Conservation (phyloP, 805 yeast genomes). For the Ogataea wickerhamii region DNA sequence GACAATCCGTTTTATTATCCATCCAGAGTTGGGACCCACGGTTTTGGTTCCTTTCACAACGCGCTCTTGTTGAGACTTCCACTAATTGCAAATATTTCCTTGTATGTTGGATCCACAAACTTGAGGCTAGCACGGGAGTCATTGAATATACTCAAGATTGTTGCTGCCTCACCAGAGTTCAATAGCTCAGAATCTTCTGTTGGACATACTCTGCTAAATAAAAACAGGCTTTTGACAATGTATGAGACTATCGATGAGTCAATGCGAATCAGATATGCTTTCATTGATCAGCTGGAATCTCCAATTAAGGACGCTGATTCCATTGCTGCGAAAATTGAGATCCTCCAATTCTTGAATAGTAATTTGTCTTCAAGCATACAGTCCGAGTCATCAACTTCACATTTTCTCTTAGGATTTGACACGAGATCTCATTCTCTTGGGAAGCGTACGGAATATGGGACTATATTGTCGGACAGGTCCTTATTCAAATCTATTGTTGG, state of each 20-base stretch:
- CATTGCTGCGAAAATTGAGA: slow-evolving; percentile 49
- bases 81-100: slow-evolving; percentile 66
- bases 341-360: slow-evolving; percentile 54
- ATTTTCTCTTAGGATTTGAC: slow-evolving; percentile 75
- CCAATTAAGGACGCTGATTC: slow-evolving; percentile 36
- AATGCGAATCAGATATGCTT: slow-evolving; percentile 63
- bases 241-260: slow-evolving; percentile 79
- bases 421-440: slow-evolving; percentile 47
- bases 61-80: slow-evolving; percentile 69
- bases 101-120: slow-evolving; percentile 64
- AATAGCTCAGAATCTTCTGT: slow-evolving; percentile 21
- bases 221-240: slow-evolving; percentile 63
- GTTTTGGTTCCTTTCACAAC: slow-evolving; percentile 63
- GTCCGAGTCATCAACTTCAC: slow-evolving; percentile 53
- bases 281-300: slow-evolving; percentile 62
- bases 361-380: slow-evolving; percentile 41
- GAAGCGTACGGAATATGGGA: slow-evolving; percentile 40
- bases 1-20: slow-evolving; percentile 39
- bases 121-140: slow-evolving; percentile 49
- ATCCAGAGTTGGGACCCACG: slow-evolving; percentile 51
- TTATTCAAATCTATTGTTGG: slow-evolving; percentile 52
- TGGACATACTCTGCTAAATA: slow-evolving; percentile 35
- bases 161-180: slow-evolving; percentile 46
- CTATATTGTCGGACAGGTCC: slow-evolving; percentile 51
- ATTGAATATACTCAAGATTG: slow-evolving; percentile 46